phyloP scores from a whole-genome alignment of 2,329 filamentous ascomycete species.

The Mycocentrospora acerina region DNA sequence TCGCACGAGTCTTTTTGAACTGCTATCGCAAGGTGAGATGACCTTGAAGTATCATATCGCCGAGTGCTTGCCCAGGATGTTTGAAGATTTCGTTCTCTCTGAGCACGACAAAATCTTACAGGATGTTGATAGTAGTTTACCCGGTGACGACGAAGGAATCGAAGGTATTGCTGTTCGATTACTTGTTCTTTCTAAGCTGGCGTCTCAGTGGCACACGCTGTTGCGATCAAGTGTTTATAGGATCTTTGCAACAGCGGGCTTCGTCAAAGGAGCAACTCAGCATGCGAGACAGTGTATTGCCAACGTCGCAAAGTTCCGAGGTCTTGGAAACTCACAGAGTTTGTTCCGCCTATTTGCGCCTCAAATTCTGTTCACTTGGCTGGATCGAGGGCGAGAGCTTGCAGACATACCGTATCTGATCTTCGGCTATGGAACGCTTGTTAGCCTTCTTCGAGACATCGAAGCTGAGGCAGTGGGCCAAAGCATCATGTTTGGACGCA shows the following conservation, averaged over 20 bases:
- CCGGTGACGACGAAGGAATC: conserved; percentile 66
- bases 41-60: conserved; percentile 76
- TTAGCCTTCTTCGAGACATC: conserved; percentile 68
- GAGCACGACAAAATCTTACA: conserved; percentile 82
- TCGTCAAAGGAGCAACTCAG: conserved; percentile 62
- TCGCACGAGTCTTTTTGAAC: conserved; percentile 71
- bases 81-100: conserved; percentile 78
- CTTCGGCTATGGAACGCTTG: conserved; percentile 73
- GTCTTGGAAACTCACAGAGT: conserved; percentile 64
- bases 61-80: conserved; percentile 69
- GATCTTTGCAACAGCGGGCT: conserved; percentile 86
- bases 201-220: conserved; percentile 81
- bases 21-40: conserved; percentile 68
- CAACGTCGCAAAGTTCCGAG: conserved; percentile 65
- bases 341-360: conserved; percentile 84
- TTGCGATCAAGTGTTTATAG: conserved; percentile 86
- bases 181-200: conserved; percentile 73
- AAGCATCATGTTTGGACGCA: conserved; percentile 77
- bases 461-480: conserved; percentile 78
- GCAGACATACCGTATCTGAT: conserved; percentile 75
- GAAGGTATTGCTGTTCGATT: conserved; percentile 88
- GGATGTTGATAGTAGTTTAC: conserved; percentile 79
- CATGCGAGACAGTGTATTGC: conserved; percentile 74
- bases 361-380: conserved; percentile 90
- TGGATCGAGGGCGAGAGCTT: conserved; percentile 60